Evolutionary conservation across 2,329 filamentous ascomycete genomes (phyloP).

Genomic region (Talaromyces sp.): DNA sequence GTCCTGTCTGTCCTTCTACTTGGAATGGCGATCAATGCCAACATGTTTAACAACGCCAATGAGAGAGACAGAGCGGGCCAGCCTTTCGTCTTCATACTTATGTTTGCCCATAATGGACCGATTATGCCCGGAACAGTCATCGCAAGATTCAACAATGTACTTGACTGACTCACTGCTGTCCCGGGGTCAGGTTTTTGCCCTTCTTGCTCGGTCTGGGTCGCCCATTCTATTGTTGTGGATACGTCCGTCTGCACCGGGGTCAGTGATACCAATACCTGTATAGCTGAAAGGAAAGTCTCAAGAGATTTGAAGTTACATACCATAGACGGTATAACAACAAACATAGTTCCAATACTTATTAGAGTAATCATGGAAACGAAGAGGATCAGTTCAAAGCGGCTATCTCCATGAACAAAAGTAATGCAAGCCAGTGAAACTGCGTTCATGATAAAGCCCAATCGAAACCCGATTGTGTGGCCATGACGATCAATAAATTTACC

Average conservation of each 20-base stretch:
- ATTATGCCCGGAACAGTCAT: background rate
- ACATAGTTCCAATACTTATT: background rate
- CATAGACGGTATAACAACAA: background rate
- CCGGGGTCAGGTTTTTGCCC: background rate
- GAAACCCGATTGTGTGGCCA: background rate
- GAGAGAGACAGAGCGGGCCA: background rate
- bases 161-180: background rate
- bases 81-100: background rate
- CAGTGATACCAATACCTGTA: background rate
- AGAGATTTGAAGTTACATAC: background rate
- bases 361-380: background rate
- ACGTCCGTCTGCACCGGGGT: background rate
- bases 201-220: background rate
- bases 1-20: background rate
- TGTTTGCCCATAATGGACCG: background rate
- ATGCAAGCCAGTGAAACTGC: background rate
- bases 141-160: background rate
- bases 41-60: background rate
- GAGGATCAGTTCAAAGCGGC: background rate
- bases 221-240: background rate
- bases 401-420: background rate
- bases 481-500: background rate
- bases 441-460: background rate
- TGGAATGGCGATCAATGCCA: background rate
- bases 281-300: background rate